Evolutionary conservation across 768 basidiomycete genomes (phyloP), one percentile per base, ranked within the genome.

Genomic region (Pulveroboletus sp.): DNA sequence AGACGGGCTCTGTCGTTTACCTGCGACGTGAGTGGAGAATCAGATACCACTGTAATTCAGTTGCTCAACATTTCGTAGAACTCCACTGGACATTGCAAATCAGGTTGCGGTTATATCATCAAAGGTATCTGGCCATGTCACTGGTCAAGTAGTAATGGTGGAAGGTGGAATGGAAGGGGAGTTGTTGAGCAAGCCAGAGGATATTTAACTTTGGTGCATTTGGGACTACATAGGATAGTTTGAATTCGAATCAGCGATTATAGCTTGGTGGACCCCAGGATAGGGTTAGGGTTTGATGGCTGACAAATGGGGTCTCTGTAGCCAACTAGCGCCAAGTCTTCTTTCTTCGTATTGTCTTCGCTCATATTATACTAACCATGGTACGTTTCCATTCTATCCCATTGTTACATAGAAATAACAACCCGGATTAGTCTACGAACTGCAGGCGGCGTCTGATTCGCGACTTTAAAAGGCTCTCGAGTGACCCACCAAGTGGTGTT

Each of bases 391-490:
- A 2, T 11, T 32, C 6, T 6, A 32, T 8, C 10, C 12, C 4
- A 13, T n/a, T 31, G 5, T 33, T 16, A 10, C 6, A 19, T 7
- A 20, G 21, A 39, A n/a, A 25, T 33, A 17, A 53, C 29, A 14
- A 52, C 6, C 17, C 11, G 21, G 17, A 20, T 14, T 51, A 95
- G 94, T 94, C 93, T 11, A 97, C 94, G 37, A 88, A 90, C 57
- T 95, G 93, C 69, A 87, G 87, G 62, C 81, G 95, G 63, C 90
- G 95, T 47, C 88, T 99, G 54, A 95, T 99, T 55, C 87, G 97
- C 49, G 97, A 99, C 72, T 98, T 99, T 73, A 98, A 97, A 73
- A 80, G 92, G 21, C 80, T 99, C 37, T 91, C 92, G 39, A 85
- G 85, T 20, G 97, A 98, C 64, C 94, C 95, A 5, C 97, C 97